These are phyloP conservation scores for Rhododendron ferrugineum DNA, from an alignment of 148 eudicot genomes.

Conservation along the genomic window DNA sequence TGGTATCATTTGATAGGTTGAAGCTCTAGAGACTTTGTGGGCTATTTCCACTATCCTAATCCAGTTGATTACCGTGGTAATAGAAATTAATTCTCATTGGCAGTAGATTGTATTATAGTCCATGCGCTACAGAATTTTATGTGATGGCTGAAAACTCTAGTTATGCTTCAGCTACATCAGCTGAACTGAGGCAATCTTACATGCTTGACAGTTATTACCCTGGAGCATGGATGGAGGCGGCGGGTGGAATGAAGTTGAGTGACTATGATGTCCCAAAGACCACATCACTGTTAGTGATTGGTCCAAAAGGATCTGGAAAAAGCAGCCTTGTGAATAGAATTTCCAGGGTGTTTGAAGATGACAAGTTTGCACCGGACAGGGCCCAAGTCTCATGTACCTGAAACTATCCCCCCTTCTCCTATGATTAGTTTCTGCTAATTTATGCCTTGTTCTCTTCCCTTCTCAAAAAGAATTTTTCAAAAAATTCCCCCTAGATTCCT, in stretches of 20 bases:
- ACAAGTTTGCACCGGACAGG: slow-evolving; percentile 61
- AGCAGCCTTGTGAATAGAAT: slow-evolving; percentile 81
- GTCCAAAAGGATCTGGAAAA: slow-evolving; percentile 83
- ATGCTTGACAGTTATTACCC: slow-evolving; percentile 58
- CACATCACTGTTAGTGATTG: slow-evolving; percentile 59
- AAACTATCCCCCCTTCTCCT: neutral
- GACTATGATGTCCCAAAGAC: slow-evolving; percentile 53
- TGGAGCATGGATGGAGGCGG: slow-evolving; percentile 65
- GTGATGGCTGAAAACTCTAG: neutral
- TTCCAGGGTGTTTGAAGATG: slow-evolving; percentile 67
- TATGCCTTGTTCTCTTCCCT: no score
- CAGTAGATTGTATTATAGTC: neutral
- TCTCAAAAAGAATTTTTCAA: no score
- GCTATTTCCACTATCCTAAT: neutral
- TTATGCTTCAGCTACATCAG: neutral
- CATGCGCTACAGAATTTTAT: neutral
- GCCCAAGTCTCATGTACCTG: slow-evolving; percentile 82
- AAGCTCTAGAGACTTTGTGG: neutral
- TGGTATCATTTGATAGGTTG: neutral
- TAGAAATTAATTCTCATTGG: neutral
- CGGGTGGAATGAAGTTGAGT: slow-evolving; percentile 29
- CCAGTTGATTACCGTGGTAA: neutral
- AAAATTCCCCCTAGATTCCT: no score
- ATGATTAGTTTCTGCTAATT: neutral
- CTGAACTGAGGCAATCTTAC: neutral